Base-by-base conservation (phyloP, 371 early-diverging fungal genomes). In the Gilbertella persicaria region DNA sequence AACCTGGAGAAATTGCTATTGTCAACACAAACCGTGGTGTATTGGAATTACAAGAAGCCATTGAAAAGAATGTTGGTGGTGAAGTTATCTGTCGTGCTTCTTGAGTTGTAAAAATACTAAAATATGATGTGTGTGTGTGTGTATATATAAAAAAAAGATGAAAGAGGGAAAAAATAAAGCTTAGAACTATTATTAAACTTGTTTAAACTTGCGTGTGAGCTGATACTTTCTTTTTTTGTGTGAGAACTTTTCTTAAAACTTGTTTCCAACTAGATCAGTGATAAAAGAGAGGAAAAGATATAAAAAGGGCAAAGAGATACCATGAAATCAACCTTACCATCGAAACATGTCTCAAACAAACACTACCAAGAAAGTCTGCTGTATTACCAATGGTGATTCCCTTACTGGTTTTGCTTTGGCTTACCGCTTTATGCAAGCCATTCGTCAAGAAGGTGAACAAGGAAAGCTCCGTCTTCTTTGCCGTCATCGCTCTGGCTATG, bases 1-100 rank as follows among this genome's bases (percentile, higher is more conserved):
- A 83, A 38, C 90, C 95, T 0, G 98, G 98, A 35, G 95, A 96
- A 74, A 85, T 96, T 55, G 89, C 94, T 25, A 90, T 97, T 47
- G 66, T 98, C 28, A 85, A 89, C 16, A 96, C 98, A 37, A 82
- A 80, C 25, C 80, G 84, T 59, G 98, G 98, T n/a, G 88, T 97
- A 14, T 57, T 96, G 46, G 97, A 96, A 58, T 56, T 97, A 50
- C 89, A 93, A 62, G 96, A 94, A 36, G 98, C 98, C 3, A 71
- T 95, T 52, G 72, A 84, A 64, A 79, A 88, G 66, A 83, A 88
- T 37, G 83, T 92, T 17, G 96, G 96, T 38, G 98, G 97, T 42
- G 90, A 92, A 64, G 74, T 98, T 40, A 71, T 97, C 43, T 93
- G 93, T 62, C 82, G 93, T 60, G 92, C 71, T 38, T 67, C 72